Conservation (phyloP, 2,329 filamentous ascomycete species). For the Aspergillus thermomutatus region DNA sequence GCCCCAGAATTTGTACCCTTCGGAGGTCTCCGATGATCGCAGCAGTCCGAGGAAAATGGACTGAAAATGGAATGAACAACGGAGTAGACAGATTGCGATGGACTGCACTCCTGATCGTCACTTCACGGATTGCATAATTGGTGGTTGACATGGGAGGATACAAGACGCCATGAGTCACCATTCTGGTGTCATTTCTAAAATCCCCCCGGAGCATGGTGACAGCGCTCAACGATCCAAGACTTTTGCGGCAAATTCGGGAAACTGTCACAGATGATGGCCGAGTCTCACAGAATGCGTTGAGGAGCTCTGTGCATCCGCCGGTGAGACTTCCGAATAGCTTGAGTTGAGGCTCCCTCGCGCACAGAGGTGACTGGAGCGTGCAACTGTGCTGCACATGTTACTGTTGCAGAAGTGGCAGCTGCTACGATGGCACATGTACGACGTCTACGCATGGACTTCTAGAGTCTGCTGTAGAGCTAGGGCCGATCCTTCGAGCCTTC, state of each 20-base stretch:
- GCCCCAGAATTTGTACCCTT: not conserved
- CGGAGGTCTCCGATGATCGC: slow-evolving; percentile 22
- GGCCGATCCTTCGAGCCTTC: not conserved
- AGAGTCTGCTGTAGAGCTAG: not conserved
- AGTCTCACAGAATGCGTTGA: not conserved
- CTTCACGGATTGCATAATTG: not conserved
- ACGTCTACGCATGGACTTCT: not conserved
- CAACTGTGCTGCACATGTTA: not conserved
- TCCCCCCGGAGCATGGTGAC: not conserved
- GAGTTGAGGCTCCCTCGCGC: not conserved
- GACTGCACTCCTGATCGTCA: not conserved
- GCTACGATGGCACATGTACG: not conserved
- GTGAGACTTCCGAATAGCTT: not conserved
- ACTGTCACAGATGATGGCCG: too few species aligned
- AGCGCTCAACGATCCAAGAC: not conserved
- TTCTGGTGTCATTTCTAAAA: not conserved
- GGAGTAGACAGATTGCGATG: too few species aligned
- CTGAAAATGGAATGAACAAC: not conserved
- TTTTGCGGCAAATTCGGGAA: not conserved
- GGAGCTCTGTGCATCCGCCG: not conserved
- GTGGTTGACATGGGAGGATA: not conserved
- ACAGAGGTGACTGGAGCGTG: not conserved
- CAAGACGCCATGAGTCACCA: not conserved
- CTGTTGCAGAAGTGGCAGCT: not conserved
- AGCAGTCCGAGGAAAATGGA: slow-evolving; percentile 3